Base-by-base conservation (phyloP, 164 flowering plant genomes). In the Malania oleifera region DNA sequence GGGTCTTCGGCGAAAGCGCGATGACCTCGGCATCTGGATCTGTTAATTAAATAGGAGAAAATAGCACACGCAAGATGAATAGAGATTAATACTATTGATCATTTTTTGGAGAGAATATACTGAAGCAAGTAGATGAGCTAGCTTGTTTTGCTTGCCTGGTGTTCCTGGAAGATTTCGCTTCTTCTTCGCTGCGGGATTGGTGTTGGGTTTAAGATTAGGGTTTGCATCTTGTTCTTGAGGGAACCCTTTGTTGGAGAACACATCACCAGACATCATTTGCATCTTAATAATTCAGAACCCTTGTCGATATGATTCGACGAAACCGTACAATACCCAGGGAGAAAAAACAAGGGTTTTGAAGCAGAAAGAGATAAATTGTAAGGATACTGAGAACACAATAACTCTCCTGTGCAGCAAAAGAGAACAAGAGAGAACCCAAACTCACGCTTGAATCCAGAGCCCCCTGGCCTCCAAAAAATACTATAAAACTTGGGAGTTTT, bases 11-110 rank as follows among this genome's bases (percentile, higher is more conserved):
- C 9, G 86, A 82, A 13, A 82, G 60, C 49, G 86, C 86, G 44
- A 82, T 67, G 51, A 82, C 87, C 60, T 82, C 87, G 1, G 87
- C 84, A 74, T 82, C 84, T 58, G 87, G 87, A 80, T 82, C 87
- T 82, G 77, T 38, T 13, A 2, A 52, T 1, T 19, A 19, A 22
- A n/a, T 39, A 9, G 9, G 46, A 48, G 38, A n/a, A 34, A 29
- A 38, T 0, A 47, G 7, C 1, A 43, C 31, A 7, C 19, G 43
- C 35, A 54, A 11, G 10, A 23, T n/a, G 2, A 38, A 37, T 38
- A 13, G 11, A 38, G 18, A 38, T 38, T 34, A n/a, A 44, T 62
- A 19, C 27, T 11, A 44, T 41, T 40, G n/a, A 14, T 25, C 17
- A 8, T 38, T 23, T 22, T 34, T 40, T 45, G 19, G 20, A 51